These are phyloP conservation scores for Myriosclerotinia scirpicola DNA, from an alignment of 2,329 filamentous ascomycete genomes.

Conservation along the genomic window DNA sequence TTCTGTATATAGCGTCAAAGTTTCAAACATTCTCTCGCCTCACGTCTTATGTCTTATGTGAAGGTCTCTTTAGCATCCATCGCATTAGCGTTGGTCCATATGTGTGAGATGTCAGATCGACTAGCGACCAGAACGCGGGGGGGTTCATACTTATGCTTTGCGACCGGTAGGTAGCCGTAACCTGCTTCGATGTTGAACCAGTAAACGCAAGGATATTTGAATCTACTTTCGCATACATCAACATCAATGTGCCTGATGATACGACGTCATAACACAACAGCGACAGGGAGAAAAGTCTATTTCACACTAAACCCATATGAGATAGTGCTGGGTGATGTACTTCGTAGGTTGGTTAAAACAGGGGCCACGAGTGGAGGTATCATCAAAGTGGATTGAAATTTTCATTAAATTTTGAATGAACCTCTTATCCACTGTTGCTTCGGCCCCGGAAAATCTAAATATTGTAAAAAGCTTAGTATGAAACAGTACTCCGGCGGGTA, in stretches of 20 bases:
- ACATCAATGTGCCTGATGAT: neutral
- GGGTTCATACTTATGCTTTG: neutral
- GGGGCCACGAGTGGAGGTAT: too few relatives aligned
- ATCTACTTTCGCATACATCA: neutral
- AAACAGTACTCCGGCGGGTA: too few relatives aligned
- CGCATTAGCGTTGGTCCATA: neutral
- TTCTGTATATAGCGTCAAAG: too few relatives aligned
- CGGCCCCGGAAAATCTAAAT: too few relatives aligned
- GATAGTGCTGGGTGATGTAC: too few relatives aligned
- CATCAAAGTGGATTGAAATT: too few relatives aligned
- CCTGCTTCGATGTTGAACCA: neutral
- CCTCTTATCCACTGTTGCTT: too few relatives aligned
- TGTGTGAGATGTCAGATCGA: constrained; percentile 3
- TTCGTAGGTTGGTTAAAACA: too few relatives aligned
- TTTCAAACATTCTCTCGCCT: too few relatives aligned
- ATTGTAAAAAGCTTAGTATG: too few relatives aligned
- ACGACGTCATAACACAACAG: neutral
- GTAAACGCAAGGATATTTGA: neutral
- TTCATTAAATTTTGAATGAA: too few relatives aligned
- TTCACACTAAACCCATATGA: too few relatives aligned
- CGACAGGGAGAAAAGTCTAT: neutral
- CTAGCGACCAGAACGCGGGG: neutral
- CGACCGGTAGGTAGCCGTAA: neutral
- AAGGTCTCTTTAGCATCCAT: neutral
- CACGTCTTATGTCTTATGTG: neutral